phyloP scores from a whole-genome alignment of 2,329 filamentous ascomycete species.

The Fusarium sp. region DNA sequence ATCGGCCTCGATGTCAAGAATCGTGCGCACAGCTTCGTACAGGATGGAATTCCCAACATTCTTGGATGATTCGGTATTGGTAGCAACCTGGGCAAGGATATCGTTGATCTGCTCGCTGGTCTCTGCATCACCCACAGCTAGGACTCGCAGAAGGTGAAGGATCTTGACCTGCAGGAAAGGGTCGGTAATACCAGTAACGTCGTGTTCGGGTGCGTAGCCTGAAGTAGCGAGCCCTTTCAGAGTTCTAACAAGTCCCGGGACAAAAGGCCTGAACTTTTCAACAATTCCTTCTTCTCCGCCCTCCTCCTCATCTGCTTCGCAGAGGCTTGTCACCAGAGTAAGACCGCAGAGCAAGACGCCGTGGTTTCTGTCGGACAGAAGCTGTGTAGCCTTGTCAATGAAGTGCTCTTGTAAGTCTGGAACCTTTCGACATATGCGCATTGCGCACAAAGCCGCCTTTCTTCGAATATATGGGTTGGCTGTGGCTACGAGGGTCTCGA shows the following conservation, averaged over 20 bases:
- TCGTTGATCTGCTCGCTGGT: slow-evolving; percentile 99
- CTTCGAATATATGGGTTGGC: slow-evolving; percentile 98
- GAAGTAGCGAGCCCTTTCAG: slow-evolving; percentile 93
- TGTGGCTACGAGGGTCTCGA: slow-evolving; percentile 90
- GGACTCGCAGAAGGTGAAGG: slow-evolving; percentile 82
- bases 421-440: slow-evolving; percentile 98
- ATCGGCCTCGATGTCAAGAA: slow-evolving; percentile 97
- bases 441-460: slow-evolving; percentile 97
- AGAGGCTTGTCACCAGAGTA: slow-evolving; percentile 90
- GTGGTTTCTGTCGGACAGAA: slow-evolving; percentile 93
- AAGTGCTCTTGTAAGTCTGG: slow-evolving; percentile 98
- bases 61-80: slow-evolving; percentile 97
- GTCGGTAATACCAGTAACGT: slow-evolving; percentile 97
- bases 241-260: slow-evolving; percentile 87
- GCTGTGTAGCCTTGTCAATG: slow-evolving; percentile 87
- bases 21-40: slow-evolving; percentile 96
- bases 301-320: slow-evolving; percentile 93
- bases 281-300: slow-evolving; percentile 89
- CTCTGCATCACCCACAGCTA: slow-evolving; percentile 85
- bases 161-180: slow-evolving; percentile 99
- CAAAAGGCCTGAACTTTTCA: slow-evolving; percentile 88
- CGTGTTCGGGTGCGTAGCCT: slow-evolving; percentile 96
- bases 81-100: slow-evolving; percentile 95
- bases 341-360: slow-evolving; percentile 93
- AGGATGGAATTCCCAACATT: slow-evolving; percentile 98